Conservation (phyloP, 78 protist genomes). For the Polysphondylium violaceum region DNA sequence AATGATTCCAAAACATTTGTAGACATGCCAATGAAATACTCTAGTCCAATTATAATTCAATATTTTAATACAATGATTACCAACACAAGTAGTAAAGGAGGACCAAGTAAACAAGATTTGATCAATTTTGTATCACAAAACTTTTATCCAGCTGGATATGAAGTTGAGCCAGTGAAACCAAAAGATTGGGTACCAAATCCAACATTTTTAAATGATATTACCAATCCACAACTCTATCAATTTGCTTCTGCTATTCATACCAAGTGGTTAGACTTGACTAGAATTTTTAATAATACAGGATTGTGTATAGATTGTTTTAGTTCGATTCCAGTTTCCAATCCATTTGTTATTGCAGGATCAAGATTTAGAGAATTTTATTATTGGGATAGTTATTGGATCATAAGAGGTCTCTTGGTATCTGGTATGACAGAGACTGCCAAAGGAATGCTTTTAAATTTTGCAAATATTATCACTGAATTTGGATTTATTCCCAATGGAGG, state of each 20-base stretch:
- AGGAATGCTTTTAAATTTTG: constrained; percentile 62
- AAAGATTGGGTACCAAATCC: constrained; percentile 72
- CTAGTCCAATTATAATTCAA: neutral
- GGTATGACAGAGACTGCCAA: constrained; percentile 60
- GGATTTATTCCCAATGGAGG: constrained; percentile 93
- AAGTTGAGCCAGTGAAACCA: constrained; percentile 26
- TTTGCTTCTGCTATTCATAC: constrained; percentile 31
- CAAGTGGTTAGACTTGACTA: constrained; percentile 42
- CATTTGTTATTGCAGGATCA: constrained; percentile 88
- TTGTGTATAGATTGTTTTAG: constrained; percentile 31
- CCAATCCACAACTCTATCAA: neutral
- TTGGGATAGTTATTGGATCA: constrained; percentile 88
- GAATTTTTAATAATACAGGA: constrained; percentile 25
- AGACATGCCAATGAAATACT: constrained; percentile 71
- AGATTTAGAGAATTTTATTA: constrained; percentile 86
- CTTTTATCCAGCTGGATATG: constrained; percentile 62
- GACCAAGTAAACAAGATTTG: neutral
- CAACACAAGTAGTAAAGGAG: neutral
- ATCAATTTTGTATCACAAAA: neutral
- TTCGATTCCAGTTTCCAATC: constrained; percentile 50
- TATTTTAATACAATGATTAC: neutral
- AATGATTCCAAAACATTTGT: constrained; percentile 88
- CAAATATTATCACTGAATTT: neutral
- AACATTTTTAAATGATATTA: constrained; percentile 13
- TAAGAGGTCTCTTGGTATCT: constrained; percentile 75